These are phyloP conservation scores for Penicillium malachiteum DNA, from an alignment of 495 filamentous ascomycete genomes.

Conservation along the genomic window DNA sequence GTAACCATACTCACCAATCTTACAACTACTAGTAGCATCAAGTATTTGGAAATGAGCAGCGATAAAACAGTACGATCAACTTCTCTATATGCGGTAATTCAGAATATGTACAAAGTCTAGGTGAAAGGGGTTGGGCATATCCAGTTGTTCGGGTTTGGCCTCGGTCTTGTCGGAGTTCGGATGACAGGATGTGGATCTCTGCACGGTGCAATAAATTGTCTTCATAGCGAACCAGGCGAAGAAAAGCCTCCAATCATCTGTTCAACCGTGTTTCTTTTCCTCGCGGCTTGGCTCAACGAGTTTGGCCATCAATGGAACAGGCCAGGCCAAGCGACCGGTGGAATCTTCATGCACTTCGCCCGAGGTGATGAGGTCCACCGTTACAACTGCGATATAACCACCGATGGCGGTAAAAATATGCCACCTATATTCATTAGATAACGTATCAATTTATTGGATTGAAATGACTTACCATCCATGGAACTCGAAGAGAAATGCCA, in stretches of 20 bases:
- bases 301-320: slow-evolving; percentile 11
- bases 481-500: slow-evolving; percentile 31
- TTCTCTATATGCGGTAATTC: neutral
- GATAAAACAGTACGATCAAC: too few relatives aligned
- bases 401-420: slow-evolving; percentile 35
- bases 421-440: slow-evolving; percentile 22
- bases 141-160: neutral
- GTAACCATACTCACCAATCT: too few relatives aligned
- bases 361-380: slow-evolving; percentile 29
- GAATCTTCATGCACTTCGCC: slow-evolving; percentile 24
- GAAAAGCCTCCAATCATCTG: neutral
- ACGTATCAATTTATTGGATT: neutral
- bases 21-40: too few relatives aligned
- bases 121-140: neutral
- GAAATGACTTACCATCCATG: slow-evolving; percentile 31
- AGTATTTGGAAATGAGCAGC: too few relatives aligned
- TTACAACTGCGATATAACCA: slow-evolving; percentile 29
- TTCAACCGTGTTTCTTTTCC: slow-evolving; percentile 6
- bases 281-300: slow-evolving; percentile 1
- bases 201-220: neutral
- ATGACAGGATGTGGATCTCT: neutral
- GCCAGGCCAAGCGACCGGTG: slow-evolving; percentile 23
- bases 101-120: neutral
- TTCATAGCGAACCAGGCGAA: too few relatives aligned
- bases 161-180: neutral